These are phyloP conservation scores for Plantago ovata DNA, from an alignment of 257 asterid genomes.

Conservation along the genomic window DNA sequence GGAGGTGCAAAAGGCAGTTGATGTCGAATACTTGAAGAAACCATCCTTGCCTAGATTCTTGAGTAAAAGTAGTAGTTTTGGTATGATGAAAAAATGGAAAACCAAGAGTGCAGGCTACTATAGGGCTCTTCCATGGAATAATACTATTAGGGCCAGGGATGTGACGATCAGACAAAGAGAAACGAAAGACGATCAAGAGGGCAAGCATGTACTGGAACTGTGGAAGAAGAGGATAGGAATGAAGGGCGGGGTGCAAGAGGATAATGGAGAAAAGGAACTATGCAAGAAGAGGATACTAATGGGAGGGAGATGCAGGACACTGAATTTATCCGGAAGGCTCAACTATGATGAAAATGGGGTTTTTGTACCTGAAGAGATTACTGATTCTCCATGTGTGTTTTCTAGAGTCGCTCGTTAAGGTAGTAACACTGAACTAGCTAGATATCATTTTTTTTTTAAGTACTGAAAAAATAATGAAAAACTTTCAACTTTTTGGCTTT, in stretches of 20 bases:
- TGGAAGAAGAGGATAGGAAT: not conserved
- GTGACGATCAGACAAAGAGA: not conserved
- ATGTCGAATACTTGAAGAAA: not conserved
- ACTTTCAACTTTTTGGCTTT: too few relatives aligned
- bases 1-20: not conserved
- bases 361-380: constrained; percentile 43
- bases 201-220: not conserved
- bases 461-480: too few relatives aligned
- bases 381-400: not conserved
- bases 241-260: constrained; percentile 8
- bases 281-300: constrained; percentile 75
- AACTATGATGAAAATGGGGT: constrained; percentile 54
- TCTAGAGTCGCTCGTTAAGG: not conserved
- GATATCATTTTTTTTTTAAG: too few relatives aligned
- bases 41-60: constrained; percentile 23
- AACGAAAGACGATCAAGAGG: not conserved
- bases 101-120: not conserved
- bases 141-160: not conserved
- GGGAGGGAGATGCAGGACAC: constrained; percentile 62
- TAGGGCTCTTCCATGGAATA: not conserved
- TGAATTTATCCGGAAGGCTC: constrained; percentile 48
- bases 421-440: too few relatives aligned
- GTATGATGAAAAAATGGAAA: constrained; percentile 30
- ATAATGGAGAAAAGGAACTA: constrained; percentile 27
- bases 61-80: constrained; percentile 18